A percentile compares a stretch with the other conserved stretches of the same genome.
phyloP scores from a whole-genome alignment of 768 basidiomycete genomes.

The Podaxis rugospora region DNA sequence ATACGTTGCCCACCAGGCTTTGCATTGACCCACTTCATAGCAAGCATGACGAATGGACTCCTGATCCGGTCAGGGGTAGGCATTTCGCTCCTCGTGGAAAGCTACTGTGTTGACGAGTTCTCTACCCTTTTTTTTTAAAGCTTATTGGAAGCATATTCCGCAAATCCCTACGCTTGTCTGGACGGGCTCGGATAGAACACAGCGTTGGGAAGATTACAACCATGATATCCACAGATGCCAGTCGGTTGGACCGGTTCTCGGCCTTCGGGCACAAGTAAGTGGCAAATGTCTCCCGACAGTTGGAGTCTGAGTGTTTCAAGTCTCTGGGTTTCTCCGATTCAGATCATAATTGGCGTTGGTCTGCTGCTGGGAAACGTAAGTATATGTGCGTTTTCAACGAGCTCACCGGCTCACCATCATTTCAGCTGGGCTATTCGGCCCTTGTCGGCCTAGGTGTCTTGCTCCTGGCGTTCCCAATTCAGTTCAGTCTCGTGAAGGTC shows the following conservation, averaged over 20 bases:
- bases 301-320: constrained; percentile 23
- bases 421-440: constrained; percentile 64
- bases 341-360: constrained; percentile 55
- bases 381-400: neutral
- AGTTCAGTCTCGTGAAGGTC: constrained; percentile 44
- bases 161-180: constrained; percentile 66
- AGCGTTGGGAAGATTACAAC: constrained; percentile 66
- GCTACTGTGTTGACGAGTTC: neutral
- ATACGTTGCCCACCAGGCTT: neutral
- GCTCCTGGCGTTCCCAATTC: constrained; percentile 54
- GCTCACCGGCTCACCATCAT: neutral
- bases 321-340: constrained; percentile 58
- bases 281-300: neutral
- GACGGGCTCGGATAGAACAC: constrained; percentile 51
- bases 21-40: constrained; percentile 18
- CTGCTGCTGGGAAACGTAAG: constrained; percentile 57
- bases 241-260: constrained; percentile 48
- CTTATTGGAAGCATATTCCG: constrained; percentile 50
- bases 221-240: constrained; percentile 62
- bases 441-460: constrained; percentile 60
- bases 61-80: constrained; percentile 44
- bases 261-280: constrained; percentile 38
- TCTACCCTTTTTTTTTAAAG: constrained; percentile 14
- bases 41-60: constrained; percentile 43
- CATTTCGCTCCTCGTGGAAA: neutral